phyloP scores from a whole-genome alignment of 2,329 filamentous ascomycete species.

The Dactylellina parvicollis region DNA sequence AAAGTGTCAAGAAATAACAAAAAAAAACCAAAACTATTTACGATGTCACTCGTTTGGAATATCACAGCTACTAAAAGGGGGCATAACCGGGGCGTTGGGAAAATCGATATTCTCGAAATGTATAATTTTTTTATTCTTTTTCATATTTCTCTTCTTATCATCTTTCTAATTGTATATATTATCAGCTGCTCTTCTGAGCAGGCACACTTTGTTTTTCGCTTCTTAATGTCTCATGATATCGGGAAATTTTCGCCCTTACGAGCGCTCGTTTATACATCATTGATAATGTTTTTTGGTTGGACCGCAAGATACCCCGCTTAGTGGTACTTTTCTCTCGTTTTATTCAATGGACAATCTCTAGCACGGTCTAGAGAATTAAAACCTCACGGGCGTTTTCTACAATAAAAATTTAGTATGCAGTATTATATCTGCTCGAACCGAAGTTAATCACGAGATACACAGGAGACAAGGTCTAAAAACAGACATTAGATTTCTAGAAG shows the following conservation, averaged over 20 bases:
- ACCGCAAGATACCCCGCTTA: conserved; percentile 37
- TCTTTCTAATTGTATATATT: conserved; percentile 46
- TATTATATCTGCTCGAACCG: too few relatives aligned
- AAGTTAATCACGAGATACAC: too few relatives aligned
- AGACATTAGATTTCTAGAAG: conserved; percentile 8
- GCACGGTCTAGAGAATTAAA: conserved; percentile 27
- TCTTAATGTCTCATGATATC: conserved; percentile 34
- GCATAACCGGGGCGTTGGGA: conserved; percentile 10
- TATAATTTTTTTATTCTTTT: conserved; percentile 1
- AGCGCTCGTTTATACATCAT: conserved; percentile 25
- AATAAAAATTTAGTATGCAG: too few relatives aligned
- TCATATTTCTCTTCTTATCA: background rate
- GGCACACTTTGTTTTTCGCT: background rate
- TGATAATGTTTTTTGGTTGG: conserved; percentile 7
- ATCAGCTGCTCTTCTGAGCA: background rate
- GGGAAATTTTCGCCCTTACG: background rate
- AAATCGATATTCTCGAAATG: background rate
- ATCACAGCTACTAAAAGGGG: background rate
- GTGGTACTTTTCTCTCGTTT: conserved; percentile 37
- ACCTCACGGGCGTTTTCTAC: too few relatives aligned
- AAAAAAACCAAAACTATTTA: background rate
- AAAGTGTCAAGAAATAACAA: conserved; percentile 4
- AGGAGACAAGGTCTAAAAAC: conserved; percentile 9
- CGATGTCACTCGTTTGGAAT: conserved; percentile 11
- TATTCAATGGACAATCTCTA: conserved; percentile 3